Evolutionary conservation across 1,284 basidiomycete species (phyloP).

Genomic region (Gomphus sp.): DNA sequence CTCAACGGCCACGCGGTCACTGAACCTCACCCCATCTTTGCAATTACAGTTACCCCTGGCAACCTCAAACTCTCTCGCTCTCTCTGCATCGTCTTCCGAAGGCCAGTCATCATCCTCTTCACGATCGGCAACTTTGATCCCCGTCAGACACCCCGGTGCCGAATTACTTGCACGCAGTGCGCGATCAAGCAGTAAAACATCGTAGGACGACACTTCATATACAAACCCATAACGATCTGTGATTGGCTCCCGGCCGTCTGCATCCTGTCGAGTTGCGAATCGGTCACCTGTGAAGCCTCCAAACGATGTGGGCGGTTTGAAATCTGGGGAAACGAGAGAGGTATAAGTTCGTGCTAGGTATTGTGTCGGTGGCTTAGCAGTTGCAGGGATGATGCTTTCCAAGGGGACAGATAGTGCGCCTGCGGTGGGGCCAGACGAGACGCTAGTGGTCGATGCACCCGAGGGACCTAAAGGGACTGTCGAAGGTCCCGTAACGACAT

Average conservation of each 20-base stretch:
- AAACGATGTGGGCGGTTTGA: conserved; percentile 48
- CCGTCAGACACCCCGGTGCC: conserved; percentile 77
- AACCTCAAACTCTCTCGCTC: conserved; percentile 36
- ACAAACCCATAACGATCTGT: conserved; percentile 96
- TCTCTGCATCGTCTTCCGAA: conserved; percentile 33
- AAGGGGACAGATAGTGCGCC: conserved; percentile 64
- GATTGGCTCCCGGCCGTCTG: conserved; percentile 54
- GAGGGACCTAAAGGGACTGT: not conserved
- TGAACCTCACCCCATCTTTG: conserved; percentile 29
- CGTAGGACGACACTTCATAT: conserved; percentile 77
- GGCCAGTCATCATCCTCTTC: conserved; percentile 69
- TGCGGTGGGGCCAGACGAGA: not conserved
- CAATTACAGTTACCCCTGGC: conserved; percentile 54
- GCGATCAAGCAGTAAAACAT: conserved; percentile 66
- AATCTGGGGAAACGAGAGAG: conserved; percentile 56
- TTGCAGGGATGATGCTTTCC: conserved; percentile 82
- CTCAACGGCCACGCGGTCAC: conserved; percentile 9
- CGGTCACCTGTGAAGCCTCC: conserved; percentile 29
- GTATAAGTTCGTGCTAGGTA: conserved; percentile 68
- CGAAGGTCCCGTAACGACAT: not conserved
- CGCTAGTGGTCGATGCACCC: not conserved
- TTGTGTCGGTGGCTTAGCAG: conserved; percentile 76
- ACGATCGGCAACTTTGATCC: conserved; percentile 78
- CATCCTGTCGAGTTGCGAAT: conserved; percentile 43
- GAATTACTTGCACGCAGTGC: conserved; percentile 66